A percentile compares a stretch with the other conserved stretches of the same genome.
Evolutionary conservation across 345 rosid species (phyloP).

Genomic region (Arabidopsis thaliana): DNA sequence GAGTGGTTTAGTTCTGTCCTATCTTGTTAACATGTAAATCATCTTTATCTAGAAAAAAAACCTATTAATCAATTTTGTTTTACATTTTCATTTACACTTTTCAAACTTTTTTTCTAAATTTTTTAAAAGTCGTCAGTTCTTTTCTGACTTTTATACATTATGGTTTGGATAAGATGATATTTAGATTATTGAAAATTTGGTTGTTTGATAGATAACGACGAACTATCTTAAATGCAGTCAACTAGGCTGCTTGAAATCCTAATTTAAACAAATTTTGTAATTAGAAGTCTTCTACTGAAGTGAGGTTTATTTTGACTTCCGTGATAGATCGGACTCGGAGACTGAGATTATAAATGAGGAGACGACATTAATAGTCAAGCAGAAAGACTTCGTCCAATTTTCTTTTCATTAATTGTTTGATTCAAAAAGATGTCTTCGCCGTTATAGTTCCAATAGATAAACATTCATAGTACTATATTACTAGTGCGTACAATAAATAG

Average conservation of each 20-base stretch:
- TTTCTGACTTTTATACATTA: constrained; percentile 22
- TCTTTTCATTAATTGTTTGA: constrained; percentile 17
- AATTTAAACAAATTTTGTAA: background rate
- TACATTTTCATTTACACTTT: too few relatives aligned
- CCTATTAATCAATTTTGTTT: too few relatives aligned
- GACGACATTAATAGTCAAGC: constrained; percentile 38
- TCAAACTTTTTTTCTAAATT: background rate
- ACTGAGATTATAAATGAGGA: constrained; percentile 20
- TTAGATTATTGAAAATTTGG: constrained; percentile 11
- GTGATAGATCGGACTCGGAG: constrained; percentile 15
- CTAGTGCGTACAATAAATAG: constrained; percentile 17
- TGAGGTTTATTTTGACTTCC: constrained; percentile 30
- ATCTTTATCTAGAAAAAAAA: too few relatives aligned
- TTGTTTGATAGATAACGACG: constrained; percentile 38
- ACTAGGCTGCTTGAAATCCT: constrained; percentile 26
- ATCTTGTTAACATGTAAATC: too few relatives aligned
- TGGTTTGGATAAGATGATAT: constrained; percentile 9
- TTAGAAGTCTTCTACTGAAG: constrained; percentile 11
- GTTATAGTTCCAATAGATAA: constrained; percentile 17
- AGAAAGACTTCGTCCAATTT: constrained; percentile 22
- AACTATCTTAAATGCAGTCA: constrained; percentile 41
- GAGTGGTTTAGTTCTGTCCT: too few relatives aligned
- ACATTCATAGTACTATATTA: background rate
- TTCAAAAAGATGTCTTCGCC: background rate
- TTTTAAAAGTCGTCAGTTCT: background rate